A percentile compares a stretch with the other conserved stretches of the same genome.
phyloP scores from a whole-genome alignment of 1,284 basidiomycete species.

The Fistulinella cinereoalba region DNA sequence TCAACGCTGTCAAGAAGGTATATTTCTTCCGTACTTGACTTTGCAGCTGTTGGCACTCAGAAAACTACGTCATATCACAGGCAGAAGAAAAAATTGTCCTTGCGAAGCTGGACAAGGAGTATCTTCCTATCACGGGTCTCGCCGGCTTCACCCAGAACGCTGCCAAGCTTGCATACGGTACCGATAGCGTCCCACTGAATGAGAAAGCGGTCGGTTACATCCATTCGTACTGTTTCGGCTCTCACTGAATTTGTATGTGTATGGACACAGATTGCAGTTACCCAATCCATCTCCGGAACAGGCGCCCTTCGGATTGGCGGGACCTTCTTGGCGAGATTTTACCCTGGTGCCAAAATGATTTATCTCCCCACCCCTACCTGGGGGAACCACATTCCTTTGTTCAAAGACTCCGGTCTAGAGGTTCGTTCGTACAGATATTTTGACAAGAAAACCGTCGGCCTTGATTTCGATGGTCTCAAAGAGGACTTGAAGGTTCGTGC shows the following conservation, averaged over 20 bases:
- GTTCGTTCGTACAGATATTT: conserved; percentile 95
- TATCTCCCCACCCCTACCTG: conserved; percentile 95
- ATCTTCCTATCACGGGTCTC: conserved; percentile 94
- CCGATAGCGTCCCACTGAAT: conserved; percentile 72
- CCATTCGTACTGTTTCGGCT: background rate
- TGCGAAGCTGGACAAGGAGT: conserved; percentile 90
- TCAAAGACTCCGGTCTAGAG: conserved; percentile 90
- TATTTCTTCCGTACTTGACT: conserved; percentile 10
- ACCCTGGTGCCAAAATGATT: conserved; percentile 85
- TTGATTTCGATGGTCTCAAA: conserved; percentile 92
- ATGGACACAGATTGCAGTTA: conserved; percentile 85
- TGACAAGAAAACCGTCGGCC: conserved; percentile 89
- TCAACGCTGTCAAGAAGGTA: conserved; percentile 87
- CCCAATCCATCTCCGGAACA: conserved; percentile 97
- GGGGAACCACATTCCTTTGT: conserved; percentile 93
- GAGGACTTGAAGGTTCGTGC: conserved; percentile 75
- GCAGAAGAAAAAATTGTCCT: conserved; percentile 78
- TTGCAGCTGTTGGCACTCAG: background rate
- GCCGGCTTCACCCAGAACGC: conserved; percentile 88
- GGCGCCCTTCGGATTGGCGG: conserved; percentile 97
- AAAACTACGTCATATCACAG: conserved; percentile 39
- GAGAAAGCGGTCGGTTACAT: conserved; percentile 66
- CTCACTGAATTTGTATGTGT: conserved; percentile 3
- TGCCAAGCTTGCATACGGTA: conserved; percentile 89
- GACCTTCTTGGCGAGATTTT: conserved; percentile 89